These are phyloP conservation scores for Verticillium isaacii DNA, from an alignment of 2,329 filamentous ascomycete genomes.

Conservation along the genomic window DNA sequence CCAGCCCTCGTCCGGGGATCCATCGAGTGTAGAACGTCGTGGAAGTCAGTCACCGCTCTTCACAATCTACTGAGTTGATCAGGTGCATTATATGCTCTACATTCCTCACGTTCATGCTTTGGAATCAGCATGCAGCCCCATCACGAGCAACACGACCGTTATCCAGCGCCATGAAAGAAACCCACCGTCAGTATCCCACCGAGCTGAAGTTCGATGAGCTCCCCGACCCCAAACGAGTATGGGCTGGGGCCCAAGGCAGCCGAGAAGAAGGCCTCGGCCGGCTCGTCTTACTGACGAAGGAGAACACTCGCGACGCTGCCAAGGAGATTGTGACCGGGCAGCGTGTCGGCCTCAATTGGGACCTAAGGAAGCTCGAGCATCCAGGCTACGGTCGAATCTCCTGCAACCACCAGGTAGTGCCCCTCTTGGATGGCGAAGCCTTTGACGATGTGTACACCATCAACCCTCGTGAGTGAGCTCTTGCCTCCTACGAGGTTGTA, in stretches of 20 bases:
- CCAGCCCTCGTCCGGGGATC: background rate
- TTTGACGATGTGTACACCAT: conserved; percentile 48
- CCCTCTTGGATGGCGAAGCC: conserved; percentile 38
- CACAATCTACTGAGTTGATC: background rate
- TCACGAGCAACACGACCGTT: background rate
- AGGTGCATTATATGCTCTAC: background rate
- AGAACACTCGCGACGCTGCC: conserved; percentile 43
- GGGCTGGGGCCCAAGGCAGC: conserved; percentile 37
- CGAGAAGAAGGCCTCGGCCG: conserved; percentile 48
- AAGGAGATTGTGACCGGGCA: conserved; percentile 46
- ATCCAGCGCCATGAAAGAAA: background rate
- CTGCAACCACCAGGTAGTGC: conserved; percentile 44
- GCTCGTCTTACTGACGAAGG: conserved; percentile 43
- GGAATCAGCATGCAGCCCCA: background rate
- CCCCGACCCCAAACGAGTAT: conserved; percentile 41
- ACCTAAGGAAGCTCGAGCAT: conserved; percentile 50
- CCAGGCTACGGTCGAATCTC: conserved; percentile 47
- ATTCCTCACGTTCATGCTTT: background rate
- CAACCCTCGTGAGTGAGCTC: conserved; percentile 30
- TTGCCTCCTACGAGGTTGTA: background rate
- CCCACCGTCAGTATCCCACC: background rate
- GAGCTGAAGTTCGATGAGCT: conserved; percentile 33
- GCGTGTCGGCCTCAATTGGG: conserved; percentile 49
- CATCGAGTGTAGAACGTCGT: background rate
- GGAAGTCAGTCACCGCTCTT: background rate